Evolutionary conservation across 805 yeast genomes (phyloP).

Genomic region (Brettanomyces nanus): DNA sequence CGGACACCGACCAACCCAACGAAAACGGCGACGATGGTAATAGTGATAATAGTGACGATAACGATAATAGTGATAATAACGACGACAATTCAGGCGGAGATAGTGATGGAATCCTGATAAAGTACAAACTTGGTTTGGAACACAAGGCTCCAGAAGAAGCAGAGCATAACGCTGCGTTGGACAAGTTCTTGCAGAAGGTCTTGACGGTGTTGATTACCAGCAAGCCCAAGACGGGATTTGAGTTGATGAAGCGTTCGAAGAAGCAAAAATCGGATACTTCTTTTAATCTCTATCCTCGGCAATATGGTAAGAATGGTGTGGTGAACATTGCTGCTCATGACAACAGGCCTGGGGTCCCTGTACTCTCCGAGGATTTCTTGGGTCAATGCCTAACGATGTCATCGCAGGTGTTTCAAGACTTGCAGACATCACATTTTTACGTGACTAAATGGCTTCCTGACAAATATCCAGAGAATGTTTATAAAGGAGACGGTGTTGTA

Average conservation of each 20-base stretch:
- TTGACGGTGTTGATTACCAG: slow-evolving; percentile 13
- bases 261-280: neutral
- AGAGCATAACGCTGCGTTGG: slow-evolving; percentile 6
- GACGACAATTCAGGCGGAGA: neutral
- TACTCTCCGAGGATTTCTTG: slow-evolving; percentile 47
- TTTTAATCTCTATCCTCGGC: slow-evolving; percentile 8
- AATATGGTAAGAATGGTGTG: slow-evolving; percentile 22
- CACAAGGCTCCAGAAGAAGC: neutral
- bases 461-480: slow-evolving; percentile 23
- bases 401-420: slow-evolving; percentile 31
- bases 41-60: neutral
- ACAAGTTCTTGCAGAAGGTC: slow-evolving; percentile 15
- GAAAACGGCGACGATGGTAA: neutral
- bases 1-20: neutral
- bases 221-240: slow-evolving; percentile 21
- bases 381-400: slow-evolving; percentile 40
- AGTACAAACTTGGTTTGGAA: neutral
- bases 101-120: neutral
- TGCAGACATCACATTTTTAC: slow-evolving; percentile 37
- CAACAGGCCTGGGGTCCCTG: slow-evolving; percentile 20
- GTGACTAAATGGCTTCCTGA: slow-evolving; percentile 4
- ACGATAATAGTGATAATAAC: neutral
- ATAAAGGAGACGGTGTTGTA: slow-evolving; percentile 52
- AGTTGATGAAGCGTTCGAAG: slow-evolving; percentile 8
- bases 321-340: slow-evolving; percentile 26